A percentile compares a stretch with the other conserved stretches of the same genome.
Conservation (phyloP, 23 red algal species). For the Chondrus crispus region DNA sequence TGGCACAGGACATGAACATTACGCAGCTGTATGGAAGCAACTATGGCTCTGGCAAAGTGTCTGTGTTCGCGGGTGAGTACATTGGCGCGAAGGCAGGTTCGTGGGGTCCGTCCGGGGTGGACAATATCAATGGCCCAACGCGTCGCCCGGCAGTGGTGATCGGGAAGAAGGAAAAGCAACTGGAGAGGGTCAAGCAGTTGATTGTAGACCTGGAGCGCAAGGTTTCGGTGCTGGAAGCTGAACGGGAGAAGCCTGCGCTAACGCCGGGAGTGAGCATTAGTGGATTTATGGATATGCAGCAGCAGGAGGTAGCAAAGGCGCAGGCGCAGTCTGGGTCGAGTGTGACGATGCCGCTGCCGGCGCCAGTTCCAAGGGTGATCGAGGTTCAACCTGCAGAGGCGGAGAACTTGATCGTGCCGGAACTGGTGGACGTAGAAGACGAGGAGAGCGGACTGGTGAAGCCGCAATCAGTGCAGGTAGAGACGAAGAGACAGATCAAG, state of each 20-base stretch:
- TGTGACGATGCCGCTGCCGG: background rate
- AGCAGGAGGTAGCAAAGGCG: background rate
- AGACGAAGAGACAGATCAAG: background rate
- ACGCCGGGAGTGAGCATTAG: conserved; percentile 29
- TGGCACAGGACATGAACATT: conserved; percentile 58
- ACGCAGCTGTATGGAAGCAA: conserved; percentile 62
- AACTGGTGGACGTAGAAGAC: background rate
- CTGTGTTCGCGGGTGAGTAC: conserved; percentile 57
- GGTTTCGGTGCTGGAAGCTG: conserved; percentile 3
- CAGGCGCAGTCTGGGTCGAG: background rate
- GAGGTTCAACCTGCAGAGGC: background rate
- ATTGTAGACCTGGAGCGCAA: conserved; percentile 61
- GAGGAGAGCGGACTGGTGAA: conserved; percentile 27
- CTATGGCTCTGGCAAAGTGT: conserved; percentile 40
- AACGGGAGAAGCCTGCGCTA: conserved; percentile 22
- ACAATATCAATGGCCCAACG: conserved; percentile 20
- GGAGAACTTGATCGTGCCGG: background rate
- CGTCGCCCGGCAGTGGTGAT: conserved; percentile 30
- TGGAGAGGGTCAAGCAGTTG: conserved; percentile 61
- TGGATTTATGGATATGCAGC: background rate
- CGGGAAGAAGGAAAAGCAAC: conserved; percentile 46
- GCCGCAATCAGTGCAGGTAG: conserved; percentile 5
- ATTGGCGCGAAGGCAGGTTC: conserved; percentile 1
- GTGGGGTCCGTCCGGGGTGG: conserved; percentile 58
- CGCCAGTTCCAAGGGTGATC: background rate